phyloP scores from a whole-genome alignment of 495 filamentous ascomycete genomes.

The Penicillium antarcticum region DNA sequence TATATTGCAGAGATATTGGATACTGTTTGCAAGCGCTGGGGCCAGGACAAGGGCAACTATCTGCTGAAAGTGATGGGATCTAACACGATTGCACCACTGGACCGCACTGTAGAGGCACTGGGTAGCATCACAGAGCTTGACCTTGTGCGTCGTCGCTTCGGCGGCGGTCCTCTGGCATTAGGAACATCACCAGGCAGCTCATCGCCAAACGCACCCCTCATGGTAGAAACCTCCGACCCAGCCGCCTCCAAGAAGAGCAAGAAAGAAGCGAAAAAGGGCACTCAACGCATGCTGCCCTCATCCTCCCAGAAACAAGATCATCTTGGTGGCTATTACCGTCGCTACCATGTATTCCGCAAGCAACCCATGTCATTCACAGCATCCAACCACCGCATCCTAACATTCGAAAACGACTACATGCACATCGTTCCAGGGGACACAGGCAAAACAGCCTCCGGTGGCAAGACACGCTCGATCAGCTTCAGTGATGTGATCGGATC shows the following conservation, averaged over 20 bases:
- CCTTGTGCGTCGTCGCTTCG: slow-evolving; percentile 81
- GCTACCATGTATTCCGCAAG: slow-evolving; percentile 88
- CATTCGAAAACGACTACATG: slow-evolving; percentile 92
- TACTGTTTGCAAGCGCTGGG: slow-evolving; percentile 82
- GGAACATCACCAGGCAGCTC: slow-evolving; percentile 76
- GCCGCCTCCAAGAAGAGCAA: slow-evolving; percentile 60
- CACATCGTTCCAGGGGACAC: slow-evolving; percentile 82
- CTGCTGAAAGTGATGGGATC: slow-evolving; percentile 84
- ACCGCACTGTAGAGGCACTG: slow-evolving; percentile 86
- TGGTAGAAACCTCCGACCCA: slow-evolving; percentile 44
- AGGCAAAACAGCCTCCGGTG: slow-evolving; percentile 50
- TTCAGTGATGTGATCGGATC: slow-evolving; percentile 91
- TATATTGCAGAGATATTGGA: slow-evolving; percentile 93
- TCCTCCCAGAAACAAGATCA: slow-evolving; percentile 76
- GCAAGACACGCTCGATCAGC: slow-evolving; percentile 84
- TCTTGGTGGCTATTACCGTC: slow-evolving; percentile 68
- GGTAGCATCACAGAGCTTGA: slow-evolving; percentile 83
- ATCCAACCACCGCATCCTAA: slow-evolving; percentile 76
- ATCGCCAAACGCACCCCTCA: slow-evolving; percentile 73
- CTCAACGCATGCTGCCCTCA: slow-evolving; percentile 64
- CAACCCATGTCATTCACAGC: slow-evolving; percentile 91
- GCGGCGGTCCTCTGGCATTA: slow-evolving; percentile 70
- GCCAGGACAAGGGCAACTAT: slow-evolving; percentile 84
- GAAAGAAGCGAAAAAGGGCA: slow-evolving; percentile 68
- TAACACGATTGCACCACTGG: slow-evolving; percentile 77